phyloP scores from a whole-genome alignment of 2,329 filamentous ascomycete genomes.

The Cercospora citrullina region DNA sequence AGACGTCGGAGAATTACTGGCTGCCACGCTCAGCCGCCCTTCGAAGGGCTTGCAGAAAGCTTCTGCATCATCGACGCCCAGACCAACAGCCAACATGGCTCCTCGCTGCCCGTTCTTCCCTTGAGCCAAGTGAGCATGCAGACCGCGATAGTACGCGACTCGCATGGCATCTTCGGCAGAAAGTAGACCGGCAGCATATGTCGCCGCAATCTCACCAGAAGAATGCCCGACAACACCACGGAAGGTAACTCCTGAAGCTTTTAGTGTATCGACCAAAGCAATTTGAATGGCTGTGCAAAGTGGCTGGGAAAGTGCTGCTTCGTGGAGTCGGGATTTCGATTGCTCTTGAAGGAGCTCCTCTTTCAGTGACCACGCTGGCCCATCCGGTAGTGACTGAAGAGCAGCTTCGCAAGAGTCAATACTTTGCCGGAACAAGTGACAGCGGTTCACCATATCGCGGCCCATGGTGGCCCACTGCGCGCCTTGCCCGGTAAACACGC shows the following conservation, averaged over 20 bases:
- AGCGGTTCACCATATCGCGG: constrained; percentile 27
- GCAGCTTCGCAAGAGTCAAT: constrained; percentile 24
- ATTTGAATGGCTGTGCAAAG: constrained; percentile 59
- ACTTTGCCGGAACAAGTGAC: constrained; percentile 23
- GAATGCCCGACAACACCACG: constrained; percentile 37
- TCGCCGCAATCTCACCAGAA: constrained; percentile 40
- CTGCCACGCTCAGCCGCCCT: constrained; percentile 28
- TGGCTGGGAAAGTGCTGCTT: constrained; percentile 50
- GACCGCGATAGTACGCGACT: constrained; percentile 32
- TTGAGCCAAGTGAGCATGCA: constrained; percentile 19
- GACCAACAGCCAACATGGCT: constrained; percentile 40
- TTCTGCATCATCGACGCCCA: constrained; percentile 23
- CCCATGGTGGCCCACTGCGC: constrained; percentile 39
- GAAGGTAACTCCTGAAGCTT: constrained; percentile 28
- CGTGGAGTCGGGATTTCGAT: constrained; percentile 32
- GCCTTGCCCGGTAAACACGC: constrained; percentile 42
- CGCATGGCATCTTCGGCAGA: constrained; percentile 26
- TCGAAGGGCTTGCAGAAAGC: constrained; percentile 30
- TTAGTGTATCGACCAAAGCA: constrained; percentile 47
- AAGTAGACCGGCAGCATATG: constrained; percentile 35
- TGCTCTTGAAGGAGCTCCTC: constrained; percentile 49
- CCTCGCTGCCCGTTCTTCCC: constrained; percentile 26
- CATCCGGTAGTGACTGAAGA: constrained; percentile 18
- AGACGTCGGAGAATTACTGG: constrained; percentile 44
- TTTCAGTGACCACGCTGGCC: constrained; percentile 34